Evolutionary conservation across 352 stramenopile genomes (phyloP), one percentile per base, ranked within the genome.

Genomic region (Globisporangium nodosum): DNA sequence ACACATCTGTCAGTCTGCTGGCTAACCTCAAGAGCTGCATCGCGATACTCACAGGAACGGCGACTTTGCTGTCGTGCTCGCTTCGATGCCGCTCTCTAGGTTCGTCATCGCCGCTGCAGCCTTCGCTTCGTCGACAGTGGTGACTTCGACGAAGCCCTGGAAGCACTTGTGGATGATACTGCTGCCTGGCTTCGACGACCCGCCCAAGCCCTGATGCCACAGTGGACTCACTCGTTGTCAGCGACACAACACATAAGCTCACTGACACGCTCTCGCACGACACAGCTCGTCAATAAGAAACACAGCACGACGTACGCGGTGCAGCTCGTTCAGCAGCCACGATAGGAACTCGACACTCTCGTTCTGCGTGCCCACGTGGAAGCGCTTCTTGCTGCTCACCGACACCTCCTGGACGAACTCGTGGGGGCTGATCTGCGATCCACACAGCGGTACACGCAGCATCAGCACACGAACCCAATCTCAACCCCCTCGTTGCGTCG

Each of bases 141-240:
- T 94, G 12, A 98, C 88, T 64, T 98, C 79, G 2, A 99, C 86
- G 15, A 91, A 77, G 13, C 97, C 96, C 66, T 98, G 94, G 65
- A 99, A 99, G 52, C 87, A 97, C 58, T 97, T 84, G 71, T 98
- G 90, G 58, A 99, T 95, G 47, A 99, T 91, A 62, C 83, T 98
- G 35, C 79, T 97, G 16, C 84, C 84, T 4, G 66, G 77, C 54
- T 96, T 97, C 6, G 78, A 79, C 27, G 74, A 86, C 9, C 91
- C 94, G 11, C 88, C 87, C 31, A 97, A 69, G 20, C 81, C 85
- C 82, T 94, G 53, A 56, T 3, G 16, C 13, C 24, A 27, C 11
- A 33, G 5, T 16, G 1, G 16, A 55, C 6, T 37, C 24, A 52
- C 0, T 43, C 30, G 21, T 20, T 15, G 3, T 45, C 15, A 45